Base-by-base conservation (phyloP, 2,329 filamentous ascomycete genomes). In the Xylaria hypoxylon region DNA sequence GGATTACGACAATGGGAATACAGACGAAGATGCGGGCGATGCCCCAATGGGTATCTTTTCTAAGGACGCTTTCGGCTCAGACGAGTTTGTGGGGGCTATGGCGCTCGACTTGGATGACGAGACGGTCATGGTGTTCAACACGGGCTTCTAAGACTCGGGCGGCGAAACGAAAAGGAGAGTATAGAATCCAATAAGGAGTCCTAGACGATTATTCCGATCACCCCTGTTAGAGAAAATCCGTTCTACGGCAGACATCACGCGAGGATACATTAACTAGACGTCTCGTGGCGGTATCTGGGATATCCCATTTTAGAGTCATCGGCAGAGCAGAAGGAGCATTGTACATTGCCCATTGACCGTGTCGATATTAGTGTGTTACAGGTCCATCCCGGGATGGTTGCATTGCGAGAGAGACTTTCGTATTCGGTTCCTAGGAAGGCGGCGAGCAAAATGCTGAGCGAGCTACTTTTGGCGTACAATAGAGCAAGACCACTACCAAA, bases 401-500 rank as follows among this genome's bases (percentile, higher is more conserved):
- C 11, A 53, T 22, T 53, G 33, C 28, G 17, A 42, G 17, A 50
- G 33, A 28, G 35, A 1, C 24, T 28, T 31, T 15, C 3, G 22
- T 8, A 15, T 42, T 26, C 15, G 22, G 17, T 11, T 55, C 5
- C 22, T 42, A n/a, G 5, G 19, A 28, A 33, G 28, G 7, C 7
- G 0, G 17, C 13, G 22, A 15, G 33, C 33, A 26, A n/a, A 55
- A 11, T 26, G 13, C 7, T 24, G 22, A 38, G 35, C 35, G 10
- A 38, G 35, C 35, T 38, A 15, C 10, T 4, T 53, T 17, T 2
- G n/a, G 13, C 15, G 10, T 55, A 10, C 11, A 17, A 52, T 35
- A 61, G 47, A 45, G 24, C 47, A 53, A 48, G 13, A 44, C 10
- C 47, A 10, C 28, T n/a, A 26, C 2, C 44, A 26, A 24, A 55